phyloP scores from a whole-genome alignment of 495 filamentous ascomycete species.

The Margaritispora aquatica region DNA sequence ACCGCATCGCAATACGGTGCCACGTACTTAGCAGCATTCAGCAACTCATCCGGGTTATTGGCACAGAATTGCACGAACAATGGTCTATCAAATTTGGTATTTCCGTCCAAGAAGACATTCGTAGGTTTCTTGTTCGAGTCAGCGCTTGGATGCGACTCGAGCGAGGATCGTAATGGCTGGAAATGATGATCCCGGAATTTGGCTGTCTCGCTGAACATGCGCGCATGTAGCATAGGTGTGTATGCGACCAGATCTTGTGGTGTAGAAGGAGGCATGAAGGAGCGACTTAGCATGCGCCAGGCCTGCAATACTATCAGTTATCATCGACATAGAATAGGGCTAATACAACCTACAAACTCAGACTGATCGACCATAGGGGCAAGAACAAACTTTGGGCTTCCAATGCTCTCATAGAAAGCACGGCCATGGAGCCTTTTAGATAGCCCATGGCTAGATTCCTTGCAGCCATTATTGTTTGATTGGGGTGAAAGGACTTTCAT shows the following conservation, averaged over 20 bases:
- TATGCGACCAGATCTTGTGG: slow-evolving; percentile 66
- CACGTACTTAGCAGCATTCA: slow-evolving; percentile 69
- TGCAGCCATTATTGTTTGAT: background rate
- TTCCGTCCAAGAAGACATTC: slow-evolving; percentile 69
- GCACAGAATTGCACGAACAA: slow-evolving; percentile 96
- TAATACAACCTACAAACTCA: slow-evolving; percentile 89
- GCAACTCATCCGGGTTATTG: slow-evolving; percentile 72
- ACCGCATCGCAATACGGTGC: slow-evolving; percentile 88
- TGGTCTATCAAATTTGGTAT: slow-evolving; percentile 74
- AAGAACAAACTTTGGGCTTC: slow-evolving; percentile 81
- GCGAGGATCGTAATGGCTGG: slow-evolving; percentile 47
- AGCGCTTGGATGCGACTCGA: slow-evolving; percentile 10
- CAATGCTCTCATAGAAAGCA: slow-evolving; percentile 88
- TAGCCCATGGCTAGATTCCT: background rate
- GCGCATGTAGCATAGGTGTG: slow-evolving; percentile 92
- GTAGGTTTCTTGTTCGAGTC: slow-evolving; percentile 9
- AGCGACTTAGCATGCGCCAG: slow-evolving; percentile 91
- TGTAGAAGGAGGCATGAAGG: slow-evolving; percentile 65
- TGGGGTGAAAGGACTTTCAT: slow-evolving; percentile 2
- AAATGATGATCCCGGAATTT: slow-evolving; percentile 74
- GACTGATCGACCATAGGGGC: slow-evolving; percentile 99
- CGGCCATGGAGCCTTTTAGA: slow-evolving; percentile 66
- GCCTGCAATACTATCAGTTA: slow-evolving; percentile 47
- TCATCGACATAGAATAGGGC: background rate
- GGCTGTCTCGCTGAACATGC: slow-evolving; percentile 67